Base-by-base conservation (phyloP, 2,329 filamentous ascomycete genomes). In the Cladobotryum mycophilum region DNA sequence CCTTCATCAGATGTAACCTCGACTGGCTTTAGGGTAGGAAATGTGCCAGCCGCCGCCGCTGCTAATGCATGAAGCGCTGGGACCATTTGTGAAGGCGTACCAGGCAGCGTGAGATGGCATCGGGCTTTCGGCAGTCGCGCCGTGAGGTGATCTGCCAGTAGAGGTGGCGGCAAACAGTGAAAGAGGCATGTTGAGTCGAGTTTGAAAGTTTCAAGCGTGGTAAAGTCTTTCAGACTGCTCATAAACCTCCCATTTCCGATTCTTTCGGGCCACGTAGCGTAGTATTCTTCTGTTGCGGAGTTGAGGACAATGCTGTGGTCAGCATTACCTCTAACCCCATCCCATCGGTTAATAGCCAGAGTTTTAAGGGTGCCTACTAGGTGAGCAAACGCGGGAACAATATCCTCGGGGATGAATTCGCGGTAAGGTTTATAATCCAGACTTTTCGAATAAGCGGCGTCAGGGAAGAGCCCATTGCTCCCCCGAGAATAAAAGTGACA, bases 171-270 rank as follows among this genome's bases (percentile, higher is more conserved):
- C n/a, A 6, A 12, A 5, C 15, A 5, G 41, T 49, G 41, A 17
- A 44, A 44, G 13, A 49, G 3, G 15, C 47, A 49, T 30, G 47
- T 49, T 12, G 47, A 49, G 20, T 49, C 47, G n/a, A 49, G 47
- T 18, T 44, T 49, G 11, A 49, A 41, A 34, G 47, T 49, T n/a
- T 49, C 47, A 20, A 49, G 11, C 13, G 18, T 41, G 6, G 41
- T 38, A 15, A 49, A 49, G 2, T 49, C 47, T 13, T 37, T 37
- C 5, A 49, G 13, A 8, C 25, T 30, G 3, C 4, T 6, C 9
- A 30, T 11, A 30, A 30, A 30, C 36, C n/a, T 49, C 7, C 17
- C 42, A 1, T 14, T 36, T 25, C 48, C 42, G 9, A 14, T 41
- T 41, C 48, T 40, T n/a, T 40, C 17, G 22, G 48, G 48, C 36